Base-by-base conservation (phyloP, 441 rosid genomes). In the Arabidopsis lyrata region DNA sequence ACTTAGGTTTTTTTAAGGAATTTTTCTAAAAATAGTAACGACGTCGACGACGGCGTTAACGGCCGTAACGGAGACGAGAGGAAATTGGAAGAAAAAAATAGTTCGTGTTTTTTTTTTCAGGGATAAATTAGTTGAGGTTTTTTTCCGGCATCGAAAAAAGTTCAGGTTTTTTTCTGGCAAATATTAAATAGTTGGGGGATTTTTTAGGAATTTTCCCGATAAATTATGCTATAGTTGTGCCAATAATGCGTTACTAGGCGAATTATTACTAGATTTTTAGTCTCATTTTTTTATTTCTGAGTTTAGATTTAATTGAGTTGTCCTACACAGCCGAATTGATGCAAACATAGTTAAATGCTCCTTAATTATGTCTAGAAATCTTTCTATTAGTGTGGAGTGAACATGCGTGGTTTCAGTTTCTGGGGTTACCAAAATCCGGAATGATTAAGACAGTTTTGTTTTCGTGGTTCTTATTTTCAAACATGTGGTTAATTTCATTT, bases 401-500 rank as follows among this genome's bases (percentile, higher is more conserved):
- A 55, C 65, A 55, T 64, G 66, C 36, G 38, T 45, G 15, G 41
- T 47, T 8, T 32, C 39, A 10, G 11, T 47, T 18, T 8, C 2
- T 32, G 39, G 10, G 69, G 10, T 22, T 24, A 31, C 22, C 27
- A 7, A 42, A 38, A 62, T 52, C 16, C 45, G 3, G 34, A 14
- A 24, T 62, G 74, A 62, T 62, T 45, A 15, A 2, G 69, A 62
- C 36, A 41, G 8, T 20, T 75, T 67, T 62, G 8, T 9, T 18
- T 56, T 44, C 14, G 71, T 55, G 75, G 66, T 47, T 76, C n/a
- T 27, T 55, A 54, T 35, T 69, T 60, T 34, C 3, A 35, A 12
- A 44, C 74, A 54, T 68, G 74, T 68, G 63, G 34, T 61, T 24
- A 60, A 67, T n/a, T 20, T 66, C 9, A 49, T 31, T 67, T 4